Conservation (phyloP, 306 rosid species). For the Inga laurina region DNA sequence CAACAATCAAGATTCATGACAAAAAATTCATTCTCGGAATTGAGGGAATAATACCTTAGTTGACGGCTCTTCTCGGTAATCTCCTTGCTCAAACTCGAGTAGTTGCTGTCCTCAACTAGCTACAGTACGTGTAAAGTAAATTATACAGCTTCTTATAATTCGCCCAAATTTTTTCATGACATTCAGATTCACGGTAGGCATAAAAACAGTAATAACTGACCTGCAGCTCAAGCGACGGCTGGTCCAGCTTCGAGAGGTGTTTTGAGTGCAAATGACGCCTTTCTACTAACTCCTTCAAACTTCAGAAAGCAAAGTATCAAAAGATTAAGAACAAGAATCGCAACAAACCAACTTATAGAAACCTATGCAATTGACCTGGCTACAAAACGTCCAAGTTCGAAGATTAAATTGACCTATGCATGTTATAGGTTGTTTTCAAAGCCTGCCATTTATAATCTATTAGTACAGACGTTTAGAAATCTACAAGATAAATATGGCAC, state of each 20-base stretch:
- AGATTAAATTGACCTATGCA: background rate
- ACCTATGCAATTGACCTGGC: too few relatives aligned
- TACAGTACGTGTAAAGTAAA: constrained; percentile 16
- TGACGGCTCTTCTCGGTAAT: constrained; percentile 65
- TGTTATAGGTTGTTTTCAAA: background rate
- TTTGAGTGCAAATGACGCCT: constrained; percentile 80
- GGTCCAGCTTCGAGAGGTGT: constrained; percentile 70
- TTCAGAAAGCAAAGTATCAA: constrained; percentile 34
- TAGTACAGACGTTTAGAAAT: background rate
- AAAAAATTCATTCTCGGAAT: background rate
- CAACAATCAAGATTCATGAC: background rate
- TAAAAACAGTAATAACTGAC: constrained; percentile 33
- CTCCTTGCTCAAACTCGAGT: constrained; percentile 71
- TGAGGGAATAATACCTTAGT: constrained; percentile 53
- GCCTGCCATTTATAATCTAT: too few relatives aligned
- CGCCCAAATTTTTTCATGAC: background rate
- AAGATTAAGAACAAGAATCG: background rate
- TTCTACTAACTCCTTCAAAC: constrained; percentile 81
- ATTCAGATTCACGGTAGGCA: background rate
- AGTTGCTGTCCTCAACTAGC: constrained; percentile 80
- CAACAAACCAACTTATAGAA: too few relatives aligned
- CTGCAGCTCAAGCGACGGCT: constrained; percentile 93
- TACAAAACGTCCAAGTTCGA: background rate
- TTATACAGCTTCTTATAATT: background rate
- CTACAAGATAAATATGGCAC: background rate